phyloP scores from a whole-genome alignment of 1,284 basidiomycete species.

The Ustilago hordei region DNA sequence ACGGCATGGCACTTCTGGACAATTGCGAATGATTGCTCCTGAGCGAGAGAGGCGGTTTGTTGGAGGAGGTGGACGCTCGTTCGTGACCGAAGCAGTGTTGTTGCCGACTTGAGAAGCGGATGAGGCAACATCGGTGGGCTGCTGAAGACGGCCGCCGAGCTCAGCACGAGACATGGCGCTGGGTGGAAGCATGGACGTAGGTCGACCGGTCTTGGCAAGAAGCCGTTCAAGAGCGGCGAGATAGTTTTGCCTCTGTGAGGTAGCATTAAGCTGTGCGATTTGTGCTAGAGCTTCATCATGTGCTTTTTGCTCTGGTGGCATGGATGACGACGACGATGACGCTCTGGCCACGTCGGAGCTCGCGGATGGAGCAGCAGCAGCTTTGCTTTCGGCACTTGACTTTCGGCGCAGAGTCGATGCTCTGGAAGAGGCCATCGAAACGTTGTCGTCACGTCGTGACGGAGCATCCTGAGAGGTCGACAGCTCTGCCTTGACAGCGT shows the following conservation, averaged over 20 bases:
- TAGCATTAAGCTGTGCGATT: slow-evolving; percentile 45
- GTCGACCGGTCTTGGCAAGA: slow-evolving; percentile 37
- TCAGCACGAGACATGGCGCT: slow-evolving; percentile 24
- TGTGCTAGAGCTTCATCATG: slow-evolving; percentile 46
- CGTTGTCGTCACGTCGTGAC: not conserved
- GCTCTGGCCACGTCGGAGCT: not conserved
- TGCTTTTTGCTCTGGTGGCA: slow-evolving; percentile 38
- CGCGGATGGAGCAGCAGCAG: not conserved
- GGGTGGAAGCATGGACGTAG: slow-evolving; percentile 28
- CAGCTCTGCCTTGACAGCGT: not conserved
- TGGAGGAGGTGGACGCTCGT: not conserved
- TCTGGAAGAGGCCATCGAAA: slow-evolving; percentile 2
- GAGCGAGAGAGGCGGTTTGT: slow-evolving; percentile 30
- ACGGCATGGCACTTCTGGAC: not conserved
- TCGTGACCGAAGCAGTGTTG: not conserved
- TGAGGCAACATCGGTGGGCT: not conserved
- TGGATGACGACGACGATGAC: not conserved
- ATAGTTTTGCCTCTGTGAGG: slow-evolving; percentile 36
- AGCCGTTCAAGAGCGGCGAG: slow-evolving; percentile 52
- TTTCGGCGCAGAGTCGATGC: slow-evolving; percentile 3
- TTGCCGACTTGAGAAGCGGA: not conserved
- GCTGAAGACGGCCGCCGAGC: slow-evolving; percentile 18
- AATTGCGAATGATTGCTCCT: slow-evolving; percentile 33
- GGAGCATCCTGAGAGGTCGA: not conserved
- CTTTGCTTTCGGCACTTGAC: slow-evolving; percentile 3